Evolutionary conservation across 2,329 filamentous ascomycete species (phyloP).

Genomic region (Xylariaceae sp.): DNA sequence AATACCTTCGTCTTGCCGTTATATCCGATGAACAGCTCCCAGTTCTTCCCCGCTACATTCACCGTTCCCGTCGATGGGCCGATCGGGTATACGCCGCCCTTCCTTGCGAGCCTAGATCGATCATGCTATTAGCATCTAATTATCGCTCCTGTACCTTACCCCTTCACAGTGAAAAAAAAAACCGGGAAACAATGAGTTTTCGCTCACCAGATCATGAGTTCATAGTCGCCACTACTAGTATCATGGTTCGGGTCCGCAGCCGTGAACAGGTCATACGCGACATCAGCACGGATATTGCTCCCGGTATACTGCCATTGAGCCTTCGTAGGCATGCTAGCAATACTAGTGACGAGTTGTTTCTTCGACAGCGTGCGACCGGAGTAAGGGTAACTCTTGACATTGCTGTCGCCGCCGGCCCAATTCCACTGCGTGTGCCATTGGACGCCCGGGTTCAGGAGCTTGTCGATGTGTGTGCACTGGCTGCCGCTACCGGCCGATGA

Average conservation of each 20-base stretch:
- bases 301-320: constrained; percentile 15
- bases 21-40: constrained; percentile 16
- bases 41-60: constrained; percentile 8
- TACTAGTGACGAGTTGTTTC: constrained; percentile 16
- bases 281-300: constrained; percentile 16
- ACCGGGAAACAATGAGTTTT: not conserved
- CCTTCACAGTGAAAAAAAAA: not conserved
- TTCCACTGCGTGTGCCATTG: constrained; percentile 15
- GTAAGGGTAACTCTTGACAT: constrained; percentile 18
- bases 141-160: not conserved
- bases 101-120: constrained; percentile 8
- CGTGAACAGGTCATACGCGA: constrained; percentile 19
- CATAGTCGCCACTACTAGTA: constrained; percentile 15
- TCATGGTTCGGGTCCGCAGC: constrained; percentile 16
- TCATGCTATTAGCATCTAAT: not conserved
- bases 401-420: constrained; percentile 17
- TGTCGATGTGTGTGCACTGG: constrained; percentile 17
- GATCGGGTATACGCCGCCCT: constrained; percentile 13
- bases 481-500: constrained; percentile 7
- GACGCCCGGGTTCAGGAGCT: constrained; percentile 13
- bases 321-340: constrained; percentile 18
- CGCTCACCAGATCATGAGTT: constrained; percentile 20
- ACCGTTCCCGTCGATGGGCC: constrained; percentile 13
- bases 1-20: constrained; percentile 18
- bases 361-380: constrained; percentile 9